Evolutionary conservation across 2,329 filamentous ascomycete genomes (phyloP).

Genomic region (Aureobasidium mangrovei): DNA sequence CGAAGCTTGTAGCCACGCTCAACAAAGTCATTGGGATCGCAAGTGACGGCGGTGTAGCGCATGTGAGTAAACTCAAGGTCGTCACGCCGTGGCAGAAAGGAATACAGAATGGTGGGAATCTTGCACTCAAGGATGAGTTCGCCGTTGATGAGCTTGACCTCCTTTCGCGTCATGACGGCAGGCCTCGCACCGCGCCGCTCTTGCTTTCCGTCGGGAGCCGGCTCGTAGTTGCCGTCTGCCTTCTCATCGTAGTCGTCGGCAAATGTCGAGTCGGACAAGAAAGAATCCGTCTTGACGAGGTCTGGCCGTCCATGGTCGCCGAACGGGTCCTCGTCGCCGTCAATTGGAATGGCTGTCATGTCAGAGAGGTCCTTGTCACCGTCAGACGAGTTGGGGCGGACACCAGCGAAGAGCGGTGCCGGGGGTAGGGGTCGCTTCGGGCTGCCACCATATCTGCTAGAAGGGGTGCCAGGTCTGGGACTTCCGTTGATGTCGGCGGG

Average conservation of each 20-base stretch:
- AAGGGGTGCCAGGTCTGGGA: conserved; percentile 82
- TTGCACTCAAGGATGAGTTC: conserved; percentile 98
- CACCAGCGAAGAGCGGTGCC: conserved; percentile 68
- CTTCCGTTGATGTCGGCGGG: conserved; percentile 81
- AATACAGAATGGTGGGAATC: conserved; percentile 96
- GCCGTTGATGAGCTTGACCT: conserved; percentile 93
- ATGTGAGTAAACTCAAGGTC: conserved; percentile 97
- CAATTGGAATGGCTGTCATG: conserved; percentile 62
- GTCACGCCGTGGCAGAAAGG: conserved; percentile 85
- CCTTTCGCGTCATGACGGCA: conserved; percentile 83
- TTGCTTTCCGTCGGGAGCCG: conserved; percentile 78
- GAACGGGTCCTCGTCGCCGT: conserved; percentile 61
- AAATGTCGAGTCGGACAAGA: conserved; percentile 52
- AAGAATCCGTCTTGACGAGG: conserved; percentile 55
- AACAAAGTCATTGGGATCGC: conserved; percentile 90
- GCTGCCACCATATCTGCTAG: conserved; percentile 79
- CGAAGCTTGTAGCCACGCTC: conserved; percentile 82
- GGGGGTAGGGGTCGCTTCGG: conserved; percentile 80
- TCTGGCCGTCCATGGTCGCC: conserved; percentile 48
- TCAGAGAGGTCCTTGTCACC: conserved; percentile 41
- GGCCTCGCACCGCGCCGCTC: conserved; percentile 77
- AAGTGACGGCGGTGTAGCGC: conserved; percentile 98
- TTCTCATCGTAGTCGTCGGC: conserved; percentile 53
- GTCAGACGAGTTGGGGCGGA: conserved; percentile 37
- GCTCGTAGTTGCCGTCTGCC: conserved; percentile 61